A percentile compares a stretch with the other conserved stretches of the same genome.
Evolutionary conservation across 805 yeast genomes (phyloP).

Genomic region (Lachancea dasiensis): DNA sequence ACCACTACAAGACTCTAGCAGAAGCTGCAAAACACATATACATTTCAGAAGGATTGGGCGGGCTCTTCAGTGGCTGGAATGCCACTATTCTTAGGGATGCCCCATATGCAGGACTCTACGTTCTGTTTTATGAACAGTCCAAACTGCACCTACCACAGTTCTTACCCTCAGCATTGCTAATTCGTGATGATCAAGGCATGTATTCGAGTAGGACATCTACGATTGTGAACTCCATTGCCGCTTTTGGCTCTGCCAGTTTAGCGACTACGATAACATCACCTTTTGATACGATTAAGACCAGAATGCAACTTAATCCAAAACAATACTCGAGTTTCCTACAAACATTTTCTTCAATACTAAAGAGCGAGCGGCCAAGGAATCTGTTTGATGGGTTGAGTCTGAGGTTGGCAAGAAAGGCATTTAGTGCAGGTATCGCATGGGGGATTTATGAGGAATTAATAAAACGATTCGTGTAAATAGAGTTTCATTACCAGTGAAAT

Average conservation of each 20-base stretch:
- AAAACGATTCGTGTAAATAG: constrained; percentile 27
- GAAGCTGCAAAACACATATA: constrained; percentile 58
- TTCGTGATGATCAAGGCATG: constrained; percentile 17
- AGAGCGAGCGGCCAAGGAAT: constrained; percentile 44
- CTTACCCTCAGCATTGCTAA: constrained; percentile 21
- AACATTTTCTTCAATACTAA: constrained; percentile 37
- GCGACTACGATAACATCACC: constrained; percentile 91
- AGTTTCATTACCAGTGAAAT: not conserved
- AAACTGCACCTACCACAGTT: constrained; percentile 50
- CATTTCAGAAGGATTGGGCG: constrained; percentile 45
- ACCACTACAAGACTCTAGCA: constrained; percentile 56
- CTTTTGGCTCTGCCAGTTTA: constrained; percentile 66
- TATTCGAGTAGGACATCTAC: constrained; percentile 42
- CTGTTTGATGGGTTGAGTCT: constrained; percentile 81
- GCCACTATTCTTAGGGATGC: constrained; percentile 89
- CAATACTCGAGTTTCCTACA: constrained; percentile 38
- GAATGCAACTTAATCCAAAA: constrained; percentile 69
- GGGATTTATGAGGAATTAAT: constrained; percentile 90
- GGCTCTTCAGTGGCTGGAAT: constrained; percentile 81
- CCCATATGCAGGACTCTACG: constrained; percentile 93
- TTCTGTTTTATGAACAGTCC: constrained; percentile 72
- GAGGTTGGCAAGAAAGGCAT: constrained; percentile 76
- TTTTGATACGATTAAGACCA: constrained; percentile 87
- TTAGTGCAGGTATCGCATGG: constrained; percentile 96
- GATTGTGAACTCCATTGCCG: constrained; percentile 65